phyloP scores from a whole-genome alignment of 2,329 filamentous ascomycete species.

The Aspergillus sp. region DNA sequence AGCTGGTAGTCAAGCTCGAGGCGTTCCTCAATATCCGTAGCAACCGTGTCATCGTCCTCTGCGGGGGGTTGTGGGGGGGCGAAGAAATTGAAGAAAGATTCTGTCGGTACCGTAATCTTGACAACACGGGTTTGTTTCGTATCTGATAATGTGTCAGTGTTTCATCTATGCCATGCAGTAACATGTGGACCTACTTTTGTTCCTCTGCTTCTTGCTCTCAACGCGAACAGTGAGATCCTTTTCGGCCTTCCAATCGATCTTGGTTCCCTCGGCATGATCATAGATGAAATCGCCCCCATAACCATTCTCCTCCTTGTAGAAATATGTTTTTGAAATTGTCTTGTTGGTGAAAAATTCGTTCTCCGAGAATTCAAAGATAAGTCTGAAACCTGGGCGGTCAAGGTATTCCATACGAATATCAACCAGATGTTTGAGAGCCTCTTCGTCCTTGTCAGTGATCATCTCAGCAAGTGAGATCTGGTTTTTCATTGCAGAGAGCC shows the following conservation, averaged over 20 bases:
- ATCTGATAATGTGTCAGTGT: slow-evolving; percentile 56
- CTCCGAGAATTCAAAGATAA: slow-evolving; percentile 94
- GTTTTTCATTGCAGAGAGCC: slow-evolving; percentile 99
- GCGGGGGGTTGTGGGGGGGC: slow-evolving; percentile 84
- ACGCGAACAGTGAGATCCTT: slow-evolving; percentile 92
- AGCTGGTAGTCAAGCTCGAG: slow-evolving; percentile 98
- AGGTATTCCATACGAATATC: slow-evolving; percentile 99
- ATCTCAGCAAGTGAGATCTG: slow-evolving; percentile 95
- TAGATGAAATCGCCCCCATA: slow-evolving; percentile 99
- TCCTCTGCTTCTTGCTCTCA: slow-evolving; percentile 99
- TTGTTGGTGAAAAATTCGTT: slow-evolving; percentile 99
- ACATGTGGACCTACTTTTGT: slow-evolving; percentile 77
- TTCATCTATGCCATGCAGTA: not conserved
- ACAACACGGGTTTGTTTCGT: slow-evolving; percentile 99
- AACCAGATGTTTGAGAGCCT: slow-evolving; percentile 80
- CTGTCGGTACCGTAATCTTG: slow-evolving; percentile 97
- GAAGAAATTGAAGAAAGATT: slow-evolving; percentile 99
- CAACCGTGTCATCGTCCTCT: slow-evolving; percentile 67
- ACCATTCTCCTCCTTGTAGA: slow-evolving; percentile 97
- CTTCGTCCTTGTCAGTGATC: slow-evolving; percentile 97
- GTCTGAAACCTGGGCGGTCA: slow-evolving; percentile 94
- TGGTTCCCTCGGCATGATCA: slow-evolving; percentile 96
- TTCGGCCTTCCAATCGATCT: slow-evolving; percentile 93
- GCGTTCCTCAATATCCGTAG: slow-evolving; percentile 92
- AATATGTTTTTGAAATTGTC: slow-evolving; percentile 96